Evolutionary conservation across 768 basidiomycete species (phyloP), one percentile per base, ranked within the genome.

Genomic region (Terana coerulea): DNA sequence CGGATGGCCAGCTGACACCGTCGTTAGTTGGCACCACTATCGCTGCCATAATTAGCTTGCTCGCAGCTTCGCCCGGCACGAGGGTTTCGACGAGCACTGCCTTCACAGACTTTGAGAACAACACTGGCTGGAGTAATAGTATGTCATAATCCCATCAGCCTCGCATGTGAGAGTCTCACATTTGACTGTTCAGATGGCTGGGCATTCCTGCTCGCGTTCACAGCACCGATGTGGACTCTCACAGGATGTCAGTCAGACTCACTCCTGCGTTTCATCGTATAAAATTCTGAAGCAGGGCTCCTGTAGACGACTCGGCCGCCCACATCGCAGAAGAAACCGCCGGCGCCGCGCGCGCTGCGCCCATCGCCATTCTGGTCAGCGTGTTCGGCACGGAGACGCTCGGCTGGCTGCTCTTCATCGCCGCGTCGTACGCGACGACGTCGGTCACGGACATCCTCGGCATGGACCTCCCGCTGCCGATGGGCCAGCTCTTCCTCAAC

Each of bases 161-260:
- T 46, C 14, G 40, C 28, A 10, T 30, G 30, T 28, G 8, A 25
- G n/a, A 19, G 3, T 14, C 17, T 17, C 19, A 30, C 19, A 17
- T 19, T 33, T 46, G 19, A 49, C 11, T 24, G 29, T 33, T n/a
- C 58, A 87, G 86, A 75, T 65, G 83, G 80, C 12, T 87, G 85
- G 85, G 83, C 85, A 1, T 88, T 88, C 64, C 70, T 87, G 55
- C 63, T 88, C 39, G 75, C 86, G 0, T 87, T 88, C 61, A 86
- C 84, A 0, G 72, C 86, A 1, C 83, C 85, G 0, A 88, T 88
- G 86, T 88, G 86, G 86, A 86, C 84, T 3, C 66, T 88, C 49
- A 88, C 86, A 2, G 86, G 86, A 54, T 88, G 86, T 86, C 49
- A 58, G 83, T 66, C 22, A 5, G 11, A 28, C n/a, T 8, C 36